Base-by-base conservation (phyloP, 2,329 filamentous ascomycete genomes). In the Exophiala spinifera region DNA sequence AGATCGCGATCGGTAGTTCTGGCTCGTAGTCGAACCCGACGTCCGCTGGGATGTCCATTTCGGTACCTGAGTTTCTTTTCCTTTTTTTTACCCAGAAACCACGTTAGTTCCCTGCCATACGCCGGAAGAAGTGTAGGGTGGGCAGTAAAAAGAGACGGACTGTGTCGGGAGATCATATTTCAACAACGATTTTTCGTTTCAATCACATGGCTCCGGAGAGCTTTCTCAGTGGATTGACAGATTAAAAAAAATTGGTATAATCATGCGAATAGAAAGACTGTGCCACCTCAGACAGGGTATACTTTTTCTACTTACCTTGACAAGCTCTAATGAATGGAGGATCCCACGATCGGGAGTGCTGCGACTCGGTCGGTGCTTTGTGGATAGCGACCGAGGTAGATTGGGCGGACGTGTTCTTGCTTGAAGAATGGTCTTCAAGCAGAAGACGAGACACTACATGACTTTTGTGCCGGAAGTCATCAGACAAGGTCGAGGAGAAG, bases 221-320 rank as follows among this genome's bases (percentile, higher is more conserved):
- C 74, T 75, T 75, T 73, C 76, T 89, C 85, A 87, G 86, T 79
- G 84, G 86, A 89, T 89, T 89, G 86, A 89, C 86, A 89, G 86
- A 89, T 88, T 83, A 76, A 72, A 72, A 75, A 57, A 56, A 57
- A 56, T 75, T 74, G 74, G 68, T 78, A 74, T 83, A 83, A 84
- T 88, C 85, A 87, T 88, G 69, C 47, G 44, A 60, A 44, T 37
- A 15, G 15, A 17, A n/a, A 31, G 23, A 20, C 14, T 4, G 17
- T 47, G n/a, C 23, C n/a, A n/a, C n/a, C n/a, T n/a, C n/a, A 2
- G 10, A 31, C 28, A 10, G 28, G 28, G 28, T n/a, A n/a, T n/a
- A n/a, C 7, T 31, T 31, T 3, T 10, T 8, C 11, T 10, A 31
- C 28, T 31, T 31, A 31, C 28, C n/a, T n/a, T n/a, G n/a, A n/a